Base-by-base conservation (phyloP, 495 filamentous ascomycete species). In the Penicillium turbatum region DNA sequence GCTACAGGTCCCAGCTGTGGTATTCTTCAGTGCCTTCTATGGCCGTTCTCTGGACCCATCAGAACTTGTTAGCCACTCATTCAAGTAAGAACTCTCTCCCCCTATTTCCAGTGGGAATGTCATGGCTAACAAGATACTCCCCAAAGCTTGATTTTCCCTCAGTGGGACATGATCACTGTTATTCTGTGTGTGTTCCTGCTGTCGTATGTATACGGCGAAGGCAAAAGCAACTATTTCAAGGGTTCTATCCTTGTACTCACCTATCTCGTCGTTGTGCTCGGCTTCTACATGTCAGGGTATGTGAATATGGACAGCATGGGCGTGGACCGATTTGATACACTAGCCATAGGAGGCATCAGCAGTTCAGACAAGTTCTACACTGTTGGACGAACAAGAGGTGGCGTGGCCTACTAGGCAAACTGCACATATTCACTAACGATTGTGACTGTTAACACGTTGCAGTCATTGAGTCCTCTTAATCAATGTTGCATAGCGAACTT, bases 121-220 rank as follows among this genome's bases (percentile, higher is more conserved):
- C 26, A 13, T 45, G 46, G 36, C 60, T 62, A 24, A 63, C 43
- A 26, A 21, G 6, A 16, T 26, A 10, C 8, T 42, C 37, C 5
- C 26, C n/a, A 31, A 69, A 91, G 82, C 40, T 81, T 99, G 5
- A 89, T 99, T 19, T 99, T 99, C 72, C 95, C 93, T 7, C 93
- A 97, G 67, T 99, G 93, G 93, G 93, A 99, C 65, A 91, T 99
- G 88, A 85, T 97, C 34, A 95, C 90, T 26, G 92, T 97, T 36
- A 97, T 97, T 49, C 80, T 99, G 43, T 97, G 95, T 65, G 92
- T 99, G 30, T 97, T 99, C 77, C 74, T 99, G 34, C 80, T 99
- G 35, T 95, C 89, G 49, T 96, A 97, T 71, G 92, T 99, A 78
- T 95, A 97, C 55, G 92, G 95, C 53, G 93, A 99, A 72, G 93